Conservation (phyloP, 306 rosid species). For the Trifolium subterraneum region DNA sequence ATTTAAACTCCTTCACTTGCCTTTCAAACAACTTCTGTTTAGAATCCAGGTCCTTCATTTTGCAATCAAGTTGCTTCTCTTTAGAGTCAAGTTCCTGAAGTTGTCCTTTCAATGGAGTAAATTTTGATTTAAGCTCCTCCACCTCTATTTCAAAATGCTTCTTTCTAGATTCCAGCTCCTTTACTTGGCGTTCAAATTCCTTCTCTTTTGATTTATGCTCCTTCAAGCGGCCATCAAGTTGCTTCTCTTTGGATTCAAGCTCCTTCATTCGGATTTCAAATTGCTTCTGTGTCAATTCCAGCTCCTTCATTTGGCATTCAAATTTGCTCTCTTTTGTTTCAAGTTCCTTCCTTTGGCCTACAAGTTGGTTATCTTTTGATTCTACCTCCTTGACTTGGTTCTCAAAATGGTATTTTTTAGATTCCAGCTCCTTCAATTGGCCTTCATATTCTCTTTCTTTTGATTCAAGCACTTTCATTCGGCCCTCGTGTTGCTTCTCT, state of each 20-base stretch:
- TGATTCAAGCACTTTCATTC: too few species aligned
- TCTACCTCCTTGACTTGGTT: not conserved
- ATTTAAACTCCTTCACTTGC: too few species aligned
- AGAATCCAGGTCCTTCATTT: slow-evolving; percentile 29
- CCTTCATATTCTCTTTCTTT: too few species aligned
- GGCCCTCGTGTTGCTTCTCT: too few species aligned
- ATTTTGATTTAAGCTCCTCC: too few species aligned
- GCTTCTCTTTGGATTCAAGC: not conserved
- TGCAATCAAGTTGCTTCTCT: slow-evolving; percentile 5
- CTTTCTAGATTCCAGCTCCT: not conserved
- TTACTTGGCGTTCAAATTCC: too few species aligned
- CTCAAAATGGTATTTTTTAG: not conserved
- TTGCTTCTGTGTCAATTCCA: not conserved
- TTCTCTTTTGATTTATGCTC: not conserved
- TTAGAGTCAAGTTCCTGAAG: not conserved
- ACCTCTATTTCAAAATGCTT: not conserved
- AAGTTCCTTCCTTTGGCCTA: not conserved
- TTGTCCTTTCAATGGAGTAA: too few species aligned
- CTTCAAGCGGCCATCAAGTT: not conserved
- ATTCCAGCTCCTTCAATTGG: not conserved
- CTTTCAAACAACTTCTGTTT: too few species aligned
- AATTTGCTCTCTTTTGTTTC: not conserved
- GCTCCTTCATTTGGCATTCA: slow-evolving; percentile 4
- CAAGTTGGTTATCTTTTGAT: not conserved
- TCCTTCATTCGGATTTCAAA: not conserved